Evolutionary conservation across 208 protist genomes (phyloP), one percentile per base, ranked within the genome.

Genomic region (Leishmania major): DNA sequence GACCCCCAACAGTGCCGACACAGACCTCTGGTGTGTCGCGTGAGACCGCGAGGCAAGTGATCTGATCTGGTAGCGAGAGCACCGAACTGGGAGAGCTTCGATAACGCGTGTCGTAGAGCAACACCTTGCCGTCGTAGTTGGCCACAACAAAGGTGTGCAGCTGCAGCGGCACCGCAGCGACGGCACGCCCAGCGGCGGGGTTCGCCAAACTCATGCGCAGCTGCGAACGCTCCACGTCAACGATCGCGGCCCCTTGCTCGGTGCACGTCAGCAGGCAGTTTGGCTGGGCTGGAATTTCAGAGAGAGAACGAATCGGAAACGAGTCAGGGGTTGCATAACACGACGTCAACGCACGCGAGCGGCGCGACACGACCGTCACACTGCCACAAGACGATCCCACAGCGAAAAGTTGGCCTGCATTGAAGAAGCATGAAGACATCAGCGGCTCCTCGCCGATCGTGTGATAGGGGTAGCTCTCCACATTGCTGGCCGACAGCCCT

Each of bases 81-180:
- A 94, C 70, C n/a, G 76, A 75, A 37, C 53, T 79, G 13, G 89
- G 78, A 25, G 53, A 51, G 47, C 55, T n/a, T 60, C 89, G 57
- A 40, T 77, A 62, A 35, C 91, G 87, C 31, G 81, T 84, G 82
- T 94, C 91, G 77, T 92, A 93, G 5, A 94, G 79, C 8, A 94
- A 78, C 67, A 90, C 91, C 80, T 91, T 92, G 43, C 91, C 91
- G 70, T 94, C 91, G 88, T 93, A 94, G 75, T 91, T 91, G 10
- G 91, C 89, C 40, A 93, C 89, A 0, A 75, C 87, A 47, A 92
- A 84, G 67, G 81, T 86, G 84, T 79, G 28, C 8, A 79, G 64
- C 57, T 59, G 57, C 40, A 93, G 70, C n/a, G 87, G 73, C 13
- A 81, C 75, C n/a, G 87, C 84, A 2, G 79, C 85, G 28, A 94